A percentile compares a stretch with the other conserved stretches of the same genome.
These are phyloP conservation scores for Volvariella surrecta DNA, from an alignment of 1,284 basidiomycete species.

Conservation along the genomic window DNA sequence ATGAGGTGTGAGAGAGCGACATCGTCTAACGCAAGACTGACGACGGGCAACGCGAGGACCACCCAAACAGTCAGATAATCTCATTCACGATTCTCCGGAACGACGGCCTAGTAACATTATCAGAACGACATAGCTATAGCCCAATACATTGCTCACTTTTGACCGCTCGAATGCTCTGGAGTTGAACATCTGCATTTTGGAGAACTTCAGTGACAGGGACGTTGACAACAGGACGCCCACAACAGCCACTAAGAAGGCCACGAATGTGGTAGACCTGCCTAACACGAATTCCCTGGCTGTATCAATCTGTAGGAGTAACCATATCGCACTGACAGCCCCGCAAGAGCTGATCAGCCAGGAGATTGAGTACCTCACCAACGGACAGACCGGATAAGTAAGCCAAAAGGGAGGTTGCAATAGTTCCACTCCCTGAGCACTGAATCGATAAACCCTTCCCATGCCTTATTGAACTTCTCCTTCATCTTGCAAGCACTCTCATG, in stretches of 20 bases:
- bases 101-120: too few species aligned
- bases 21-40: too few species aligned
- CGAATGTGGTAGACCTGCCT: conserved; percentile 43
- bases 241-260: conserved; percentile 44
- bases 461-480: conserved; percentile 7
- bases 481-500: too few species aligned
- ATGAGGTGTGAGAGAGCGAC: too few species aligned
- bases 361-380: neutral
- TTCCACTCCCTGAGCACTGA: conserved; percentile 27
- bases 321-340: conserved; percentile 32
- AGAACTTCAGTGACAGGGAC: too few species aligned
- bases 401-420: conserved; percentile 26
- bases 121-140: too few species aligned
- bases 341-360: neutral
- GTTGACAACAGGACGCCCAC: conserved; percentile 38
- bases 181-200: too few species aligned
- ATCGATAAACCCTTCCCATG: conserved; percentile 26
- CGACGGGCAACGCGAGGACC: too few species aligned
- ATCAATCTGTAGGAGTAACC: conserved; percentile 49
- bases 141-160: too few species aligned
- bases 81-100: too few species aligned
- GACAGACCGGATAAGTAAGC: conserved; percentile 19
- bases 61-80: too few species aligned
- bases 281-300: conserved; percentile 38
- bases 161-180: too few species aligned